These are phyloP conservation scores for Kwoniella botswanensis DNA, from an alignment of 768 basidiomycete genomes.

Conservation along the genomic window DNA sequence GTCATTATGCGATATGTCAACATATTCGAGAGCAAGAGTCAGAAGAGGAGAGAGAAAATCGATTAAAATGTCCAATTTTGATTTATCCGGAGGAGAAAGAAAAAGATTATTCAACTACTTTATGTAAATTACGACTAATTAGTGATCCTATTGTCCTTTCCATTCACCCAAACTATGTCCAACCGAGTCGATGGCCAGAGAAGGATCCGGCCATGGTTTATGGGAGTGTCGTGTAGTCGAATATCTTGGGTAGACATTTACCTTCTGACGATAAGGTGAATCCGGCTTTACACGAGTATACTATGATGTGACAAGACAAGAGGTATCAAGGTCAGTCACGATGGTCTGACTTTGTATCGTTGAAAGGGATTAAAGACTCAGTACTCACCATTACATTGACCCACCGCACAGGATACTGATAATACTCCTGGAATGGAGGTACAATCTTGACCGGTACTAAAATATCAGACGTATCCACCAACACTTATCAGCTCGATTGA, in stretches of 20 bases:
- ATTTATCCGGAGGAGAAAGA: too few species aligned
- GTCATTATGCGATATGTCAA: too few species aligned
- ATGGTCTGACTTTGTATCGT: too few species aligned
- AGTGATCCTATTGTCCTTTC: neutral
- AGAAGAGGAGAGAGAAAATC: too few species aligned
- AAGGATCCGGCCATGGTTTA: neutral
- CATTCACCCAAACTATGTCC: neutral
- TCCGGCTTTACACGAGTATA: slow-evolving; percentile 28
- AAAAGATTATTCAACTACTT: neutral
- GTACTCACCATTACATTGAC: slow-evolving; percentile 35
- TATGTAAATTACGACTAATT: neutral
- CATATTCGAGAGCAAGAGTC: too few species aligned
- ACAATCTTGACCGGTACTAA: slow-evolving; percentile 37
- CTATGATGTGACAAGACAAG: slow-evolving; percentile 3
- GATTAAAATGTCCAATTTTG: too few species aligned
- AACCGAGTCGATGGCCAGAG: neutral
- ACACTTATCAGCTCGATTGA: too few species aligned
- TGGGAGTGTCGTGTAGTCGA: neutral
- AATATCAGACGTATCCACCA: too few species aligned
- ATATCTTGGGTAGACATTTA: neutral
- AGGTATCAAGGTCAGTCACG: too few species aligned
- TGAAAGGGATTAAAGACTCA: too few species aligned
- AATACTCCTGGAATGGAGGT: slow-evolving; percentile 29
- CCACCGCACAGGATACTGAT: slow-evolving; percentile 27
- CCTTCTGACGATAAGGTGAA: slow-evolving; percentile 16